phyloP scores from a whole-genome alignment of 2,329 filamentous ascomycete genomes.

The Cladophialophora yegresii region DNA sequence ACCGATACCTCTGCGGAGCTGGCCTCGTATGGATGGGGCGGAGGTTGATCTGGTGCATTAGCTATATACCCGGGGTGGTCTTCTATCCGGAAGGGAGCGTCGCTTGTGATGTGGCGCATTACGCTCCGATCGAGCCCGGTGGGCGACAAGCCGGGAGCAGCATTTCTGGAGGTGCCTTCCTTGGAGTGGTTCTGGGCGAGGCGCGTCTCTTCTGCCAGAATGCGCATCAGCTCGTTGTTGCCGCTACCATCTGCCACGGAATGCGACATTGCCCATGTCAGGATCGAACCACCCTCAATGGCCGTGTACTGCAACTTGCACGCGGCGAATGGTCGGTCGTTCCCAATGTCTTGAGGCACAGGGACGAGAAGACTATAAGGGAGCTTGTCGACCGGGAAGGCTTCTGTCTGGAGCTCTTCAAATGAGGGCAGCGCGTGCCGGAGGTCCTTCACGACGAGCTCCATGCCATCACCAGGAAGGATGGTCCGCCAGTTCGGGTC shows the following conservation, averaged over 20 bases:
- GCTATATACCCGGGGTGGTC: conserved; percentile 15
- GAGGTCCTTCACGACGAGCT: conserved; percentile 13
- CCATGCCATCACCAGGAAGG: conserved; percentile 9
- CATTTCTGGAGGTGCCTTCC: not conserved
- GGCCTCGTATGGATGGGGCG: conserved; percentile 10
- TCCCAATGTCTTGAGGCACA: conserved; percentile 15
- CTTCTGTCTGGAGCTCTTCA: conserved; percentile 8
- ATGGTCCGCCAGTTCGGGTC: conserved; percentile 15
- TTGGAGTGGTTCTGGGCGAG: not conserved
- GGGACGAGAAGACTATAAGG: conserved; percentile 13
- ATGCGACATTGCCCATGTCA: conserved; percentile 20
- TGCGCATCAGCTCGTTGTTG: conserved; percentile 12
- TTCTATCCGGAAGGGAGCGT: conserved; percentile 13
- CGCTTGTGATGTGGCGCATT: conserved; percentile 4
- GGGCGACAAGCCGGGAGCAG: not conserved
- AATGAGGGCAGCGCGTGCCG: conserved; percentile 4
- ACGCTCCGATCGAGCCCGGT: conserved; percentile 8
- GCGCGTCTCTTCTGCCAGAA: conserved; percentile 10
- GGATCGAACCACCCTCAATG: conserved; percentile 14
- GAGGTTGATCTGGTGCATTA: conserved; percentile 1
- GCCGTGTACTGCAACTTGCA: conserved; percentile 18
- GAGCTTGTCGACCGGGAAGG: not conserved
- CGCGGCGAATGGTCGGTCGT: conserved; percentile 9
- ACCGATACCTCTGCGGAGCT: not conserved
- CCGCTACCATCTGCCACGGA: conserved; percentile 12